Evolutionary conservation across 345 rosid species (phyloP), one percentile per base, ranked within the genome.

Genomic region (Excoecaria cochinchinensis): DNA sequence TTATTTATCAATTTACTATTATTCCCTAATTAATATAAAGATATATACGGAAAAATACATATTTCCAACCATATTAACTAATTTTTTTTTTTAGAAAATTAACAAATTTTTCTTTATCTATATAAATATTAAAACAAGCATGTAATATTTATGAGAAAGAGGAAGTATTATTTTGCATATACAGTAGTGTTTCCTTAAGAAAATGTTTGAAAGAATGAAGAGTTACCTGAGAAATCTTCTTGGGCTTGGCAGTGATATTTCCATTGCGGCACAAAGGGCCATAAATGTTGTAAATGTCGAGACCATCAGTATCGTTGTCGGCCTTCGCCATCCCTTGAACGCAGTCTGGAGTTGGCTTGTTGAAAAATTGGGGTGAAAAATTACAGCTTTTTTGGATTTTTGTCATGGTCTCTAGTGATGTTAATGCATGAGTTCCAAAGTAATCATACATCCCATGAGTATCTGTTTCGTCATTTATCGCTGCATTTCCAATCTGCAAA

Each of bases 401-500:
- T 22, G 36, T 0, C 11, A 72, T 69, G 4, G 76, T 58, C 69
- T 86, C 85, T n/a, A 85, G 83, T 0, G 99, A 90, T 76, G 81
- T 86, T 74, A 92, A 15, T 5, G 92, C 95, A 63, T 92, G 99
- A 42, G 79, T 88, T 63, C 63, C 87, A 19, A 83, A 82, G 80
- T 66, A 95, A 21, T 90, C 93, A 36, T 86, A 90, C 90, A 88
- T 89, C 73, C 95, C 99, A 75, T 47, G 75, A 8, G 6, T 24
- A 75, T 95, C 97, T 0, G 95, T 89, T 74, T 87, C 90, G 70
- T 87, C 93, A 67, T 90, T 82, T 69, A 91, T 90, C 77, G 82
- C 97, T 0, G 97, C 92, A 78, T 95, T 92, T 21, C 99, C 99
- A 21, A 91, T 91, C 90, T 92, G 89, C 72, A 74, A 31, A 31